Evolutionary conservation across 2,329 filamentous ascomycete species (phyloP), one percentile per base, ranked within the genome.

Genomic region (Emericellopsis cladophorae): DNA sequence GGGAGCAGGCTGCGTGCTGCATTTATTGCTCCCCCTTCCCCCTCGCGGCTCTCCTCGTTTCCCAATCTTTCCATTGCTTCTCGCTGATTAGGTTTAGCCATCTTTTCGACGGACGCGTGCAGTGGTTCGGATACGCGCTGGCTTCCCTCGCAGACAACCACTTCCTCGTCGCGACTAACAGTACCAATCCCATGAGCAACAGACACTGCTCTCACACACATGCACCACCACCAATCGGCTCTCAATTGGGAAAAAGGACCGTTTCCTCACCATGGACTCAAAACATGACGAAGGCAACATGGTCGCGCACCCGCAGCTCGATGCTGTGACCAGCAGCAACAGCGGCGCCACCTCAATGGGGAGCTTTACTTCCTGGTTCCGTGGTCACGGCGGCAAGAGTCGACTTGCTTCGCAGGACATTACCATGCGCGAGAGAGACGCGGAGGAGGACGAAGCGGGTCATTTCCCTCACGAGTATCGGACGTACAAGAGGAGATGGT

Each of bases 401-500:
- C 22, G 40, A 9, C 40, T 41, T 16, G 40, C 26, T 31, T 35
- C 29, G 16, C 50, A 49, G 31, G 51, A 58, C 42, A 52, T 51
- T 35, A 50, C 43, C 18, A 46, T 58, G 26, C 23, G 33, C n/a
- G 46, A 41, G 36, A 15, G 49, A 14, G 26, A 32, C 16, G 31
- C 15, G 16, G 26, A n/a, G 31, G 9, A 7, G 16, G 32, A 22
- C 11, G 26, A 41, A 33, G 15, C 22, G 31, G 14, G 23, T 6
- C 4, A 31, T 34, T 3, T 29, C 31, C n/a, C 16, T 33, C 26
- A 18, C 32, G 18, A 26, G 14, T 67, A 66, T 42, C 58, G 58
- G 40, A 66, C 63, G 10, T 96, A 96, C 58, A 90, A 84, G 62
- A 75, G 87, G 54, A 75, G 92, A 36, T 98, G 87, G 79, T 84